Evolutionary conservation across 106 monocot genomes (phyloP).

Genomic region (Iris macrosiphon): DNA sequence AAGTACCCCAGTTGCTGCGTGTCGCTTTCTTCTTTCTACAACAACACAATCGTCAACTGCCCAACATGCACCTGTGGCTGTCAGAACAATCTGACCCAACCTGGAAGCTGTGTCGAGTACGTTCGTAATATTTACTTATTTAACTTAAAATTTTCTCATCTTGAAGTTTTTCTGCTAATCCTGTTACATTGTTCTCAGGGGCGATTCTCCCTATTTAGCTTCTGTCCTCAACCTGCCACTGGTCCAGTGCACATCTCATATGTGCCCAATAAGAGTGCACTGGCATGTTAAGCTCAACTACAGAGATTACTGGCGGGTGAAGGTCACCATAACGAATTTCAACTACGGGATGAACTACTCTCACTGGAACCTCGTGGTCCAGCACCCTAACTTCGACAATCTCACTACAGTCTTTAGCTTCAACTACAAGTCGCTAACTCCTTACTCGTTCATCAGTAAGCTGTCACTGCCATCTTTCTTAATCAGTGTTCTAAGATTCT

Average conservation of each 20-base stretch:
- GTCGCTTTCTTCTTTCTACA: constrained; percentile 95
- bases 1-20: constrained; percentile 85
- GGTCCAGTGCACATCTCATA: constrained; percentile 65
- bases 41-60: constrained; percentile 79
- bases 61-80: constrained; percentile 87
- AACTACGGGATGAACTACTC: constrained; percentile 68
- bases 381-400: constrained; percentile 66
- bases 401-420: constrained; percentile 54
- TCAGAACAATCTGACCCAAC: constrained; percentile 53
- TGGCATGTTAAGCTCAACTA: constrained; percentile 75
- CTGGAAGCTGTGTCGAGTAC: constrained; percentile 91
- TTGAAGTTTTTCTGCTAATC: too few species aligned
- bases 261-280: constrained; percentile 64
- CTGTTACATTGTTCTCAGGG: too few species aligned
- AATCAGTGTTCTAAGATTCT: too few species aligned
- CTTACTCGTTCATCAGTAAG: constrained; percentile 53
- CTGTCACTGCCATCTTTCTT: not conserved
- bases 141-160: too few species aligned
- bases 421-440: constrained; percentile 47
- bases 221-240: constrained; percentile 42
- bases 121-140: too few species aligned
- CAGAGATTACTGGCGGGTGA: constrained; percentile 50
- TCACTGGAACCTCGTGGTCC: constrained; percentile 58
- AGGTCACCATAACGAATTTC: constrained; percentile 64
- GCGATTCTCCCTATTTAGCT: constrained; percentile 46